These are phyloP conservation scores for Hypoxylon trugodes DNA, from an alignment of 495 filamentous ascomycete species.

Conservation along the genomic window DNA sequence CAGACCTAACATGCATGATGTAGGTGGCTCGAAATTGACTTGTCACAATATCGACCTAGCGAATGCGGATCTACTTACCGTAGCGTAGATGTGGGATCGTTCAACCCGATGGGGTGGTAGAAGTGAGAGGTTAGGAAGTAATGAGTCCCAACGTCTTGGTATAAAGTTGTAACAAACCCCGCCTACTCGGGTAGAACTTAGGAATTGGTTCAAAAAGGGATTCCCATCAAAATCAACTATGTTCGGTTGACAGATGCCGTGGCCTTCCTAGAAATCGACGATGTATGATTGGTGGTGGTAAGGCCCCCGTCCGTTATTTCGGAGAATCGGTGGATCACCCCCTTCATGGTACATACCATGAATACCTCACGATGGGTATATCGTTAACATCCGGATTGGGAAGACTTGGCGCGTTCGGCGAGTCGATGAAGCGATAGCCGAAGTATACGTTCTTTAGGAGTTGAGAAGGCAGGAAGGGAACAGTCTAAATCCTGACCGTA, in stretches of 20 bases:
- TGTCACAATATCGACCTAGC: not conserved
- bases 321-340: not conserved
- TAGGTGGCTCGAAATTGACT: constrained; percentile 21
- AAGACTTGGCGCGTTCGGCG: not conserved
- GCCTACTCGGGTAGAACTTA: not conserved
- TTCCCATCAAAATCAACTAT: constrained; percentile 2
- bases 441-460: not conserved
- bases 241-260: constrained; percentile 2
- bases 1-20: not conserved
- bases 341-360: constrained; percentile 22
- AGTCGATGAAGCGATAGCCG: not conserved
- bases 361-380: not conserved
- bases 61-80: constrained; percentile 4
- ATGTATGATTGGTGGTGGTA: constrained; percentile 15
- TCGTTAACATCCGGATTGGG: not conserved
- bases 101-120: constrained; percentile 10
- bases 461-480: not conserved
- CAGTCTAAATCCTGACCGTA: constrained; percentile 1
- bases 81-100: constrained; percentile 17
- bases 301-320: constrained; percentile 6
- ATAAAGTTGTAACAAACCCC: not conserved
- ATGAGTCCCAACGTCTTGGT: not conserved
- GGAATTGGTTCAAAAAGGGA: not conserved
- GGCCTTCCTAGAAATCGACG: not conserved
- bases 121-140: constrained; percentile 9